Percentiles rank a stretch among this genome's conserved stretches.
These are phyloP conservation scores for Colletotrichum tropicale DNA, from an alignment of 2,329 filamentous ascomycete genomes.

Conservation along the genomic window DNA sequence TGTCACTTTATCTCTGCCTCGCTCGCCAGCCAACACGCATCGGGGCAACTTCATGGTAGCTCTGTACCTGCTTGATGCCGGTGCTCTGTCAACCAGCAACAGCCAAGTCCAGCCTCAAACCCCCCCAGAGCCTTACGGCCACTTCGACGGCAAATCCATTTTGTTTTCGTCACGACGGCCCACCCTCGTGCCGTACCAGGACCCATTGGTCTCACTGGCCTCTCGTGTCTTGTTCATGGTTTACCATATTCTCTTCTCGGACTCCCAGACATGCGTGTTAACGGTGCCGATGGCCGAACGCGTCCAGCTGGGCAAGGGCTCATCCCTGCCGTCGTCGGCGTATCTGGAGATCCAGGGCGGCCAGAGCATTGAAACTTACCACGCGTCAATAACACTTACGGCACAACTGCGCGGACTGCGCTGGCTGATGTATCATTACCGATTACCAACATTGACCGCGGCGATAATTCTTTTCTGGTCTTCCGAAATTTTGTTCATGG, in stretches of 20 bases:
- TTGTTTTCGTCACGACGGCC: conserved; percentile 73
- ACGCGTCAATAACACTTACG: conserved; percentile 68
- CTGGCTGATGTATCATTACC: conserved; percentile 88
- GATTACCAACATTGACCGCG: conserved; percentile 69
- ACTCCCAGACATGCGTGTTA: conserved; percentile 67
- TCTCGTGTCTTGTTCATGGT: conserved; percentile 67
- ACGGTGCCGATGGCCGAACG: conserved; percentile 75
- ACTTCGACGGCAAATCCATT: conserved; percentile 44
- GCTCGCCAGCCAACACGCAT: conserved; percentile 75
- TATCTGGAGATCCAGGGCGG: conserved; percentile 72
- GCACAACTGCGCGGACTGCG: conserved; percentile 78
- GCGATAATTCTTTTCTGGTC: conserved; percentile 79
- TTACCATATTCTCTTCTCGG: conserved; percentile 71
- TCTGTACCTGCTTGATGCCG: conserved; percentile 67
- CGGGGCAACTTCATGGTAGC: conserved; percentile 96
- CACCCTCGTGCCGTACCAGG: conserved; percentile 80
- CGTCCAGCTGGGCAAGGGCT: conserved; percentile 61
- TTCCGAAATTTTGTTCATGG: conserved; percentile 72
- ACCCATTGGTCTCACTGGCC: conserved; percentile 68
- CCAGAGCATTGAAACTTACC: conserved; percentile 78
- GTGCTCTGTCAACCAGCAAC: conserved; percentile 27
- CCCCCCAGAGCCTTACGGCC: conserved; percentile 30
- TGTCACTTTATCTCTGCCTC: conserved; percentile 77
- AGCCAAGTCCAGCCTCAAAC: conserved; percentile 17
- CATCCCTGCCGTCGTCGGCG: conserved; percentile 48